Conservation (phyloP, 2,329 filamentous ascomycete genomes). For the Alternaria sp. region DNA sequence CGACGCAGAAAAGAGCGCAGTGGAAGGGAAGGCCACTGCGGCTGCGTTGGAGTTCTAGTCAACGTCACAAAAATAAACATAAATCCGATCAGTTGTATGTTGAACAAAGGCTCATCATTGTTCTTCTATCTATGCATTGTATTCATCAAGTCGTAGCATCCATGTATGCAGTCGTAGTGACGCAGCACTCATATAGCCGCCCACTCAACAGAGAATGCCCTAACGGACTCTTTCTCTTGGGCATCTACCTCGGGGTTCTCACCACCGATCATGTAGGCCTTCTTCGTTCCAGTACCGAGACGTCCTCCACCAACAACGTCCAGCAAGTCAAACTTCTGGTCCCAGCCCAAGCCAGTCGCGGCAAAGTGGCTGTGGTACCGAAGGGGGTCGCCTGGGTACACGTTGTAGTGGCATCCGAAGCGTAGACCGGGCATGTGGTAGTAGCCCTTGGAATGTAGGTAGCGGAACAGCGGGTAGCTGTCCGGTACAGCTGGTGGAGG, state of each 20-base stretch:
- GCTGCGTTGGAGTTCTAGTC: slow-evolving; percentile 17
- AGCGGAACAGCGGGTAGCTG: slow-evolving; percentile 76
- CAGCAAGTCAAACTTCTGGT: slow-evolving; percentile 82
- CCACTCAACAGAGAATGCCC: slow-evolving; percentile 90
- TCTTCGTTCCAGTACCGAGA: slow-evolving; percentile 93
- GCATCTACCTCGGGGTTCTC: slow-evolving; percentile 44
- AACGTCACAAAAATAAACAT: not conserved
- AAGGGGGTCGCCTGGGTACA: slow-evolving; percentile 93
- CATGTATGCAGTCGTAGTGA: not conserved
- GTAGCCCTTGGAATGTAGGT: slow-evolving; percentile 80
- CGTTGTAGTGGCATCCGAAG: slow-evolving; percentile 92
- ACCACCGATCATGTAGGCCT: slow-evolving; percentile 87
- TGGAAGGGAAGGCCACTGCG: slow-evolving; percentile 9
- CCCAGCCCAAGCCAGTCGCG: slow-evolving; percentile 83
- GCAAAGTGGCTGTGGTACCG: slow-evolving; percentile 96
- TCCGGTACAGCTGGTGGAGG: slow-evolving; percentile 46
- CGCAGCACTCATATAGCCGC: slow-evolving; percentile 72
- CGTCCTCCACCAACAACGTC: slow-evolving; percentile 86
- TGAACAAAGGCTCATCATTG: slow-evolving; percentile 1
- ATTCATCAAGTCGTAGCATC: slow-evolving; percentile 11
- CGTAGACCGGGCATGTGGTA: slow-evolving; percentile 91
- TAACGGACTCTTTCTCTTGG: slow-evolving; percentile 55
- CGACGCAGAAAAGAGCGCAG: slow-evolving; percentile 14
- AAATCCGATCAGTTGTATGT: not conserved
- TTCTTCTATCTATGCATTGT: slow-evolving; percentile 8